Evolutionary conservation across 495 filamentous ascomycete species (phyloP).

Genomic region (Xylaria sp.): DNA sequence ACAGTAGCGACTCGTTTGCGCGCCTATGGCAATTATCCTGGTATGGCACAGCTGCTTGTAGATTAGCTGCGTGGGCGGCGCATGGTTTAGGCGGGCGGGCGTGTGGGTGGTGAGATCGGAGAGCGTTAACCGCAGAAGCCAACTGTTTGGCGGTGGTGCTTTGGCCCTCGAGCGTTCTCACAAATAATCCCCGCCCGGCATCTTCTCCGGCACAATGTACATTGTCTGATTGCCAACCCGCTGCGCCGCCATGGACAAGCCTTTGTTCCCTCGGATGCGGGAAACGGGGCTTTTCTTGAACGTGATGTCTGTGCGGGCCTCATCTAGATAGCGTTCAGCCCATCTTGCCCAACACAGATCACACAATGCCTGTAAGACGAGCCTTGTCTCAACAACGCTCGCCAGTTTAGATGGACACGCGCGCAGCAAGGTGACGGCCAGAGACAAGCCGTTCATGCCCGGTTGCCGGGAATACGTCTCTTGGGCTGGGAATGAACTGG

Average conservation of each 20-base stretch:
- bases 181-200: constrained; percentile 29
- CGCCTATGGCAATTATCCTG: constrained; percentile 26
- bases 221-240: constrained; percentile 26
- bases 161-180: constrained; percentile 27
- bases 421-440: constrained; percentile 24
- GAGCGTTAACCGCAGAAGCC: constrained; percentile 38
- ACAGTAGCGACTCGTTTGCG: constrained; percentile 29
- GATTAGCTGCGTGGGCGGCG: constrained; percentile 27
- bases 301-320: constrained; percentile 41
- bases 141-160: constrained; percentile 31
- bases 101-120: constrained; percentile 36
- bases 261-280: constrained; percentile 36
- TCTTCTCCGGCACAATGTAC: constrained; percentile 26
- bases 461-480: constrained; percentile 41
- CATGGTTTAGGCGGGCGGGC: constrained; percentile 22
- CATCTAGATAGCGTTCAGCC: constrained; percentile 25
- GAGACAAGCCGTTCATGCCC: constrained; percentile 33
- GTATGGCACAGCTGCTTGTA: constrained; percentile 15
- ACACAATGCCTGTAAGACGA: constrained; percentile 29
- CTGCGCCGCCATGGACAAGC: constrained; percentile 29
- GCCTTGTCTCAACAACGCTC: constrained; percentile 25
- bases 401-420: constrained; percentile 16
- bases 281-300: constrained; percentile 39
- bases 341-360: constrained; percentile 22
- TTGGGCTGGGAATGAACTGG: constrained; percentile 41